Percentiles rank a stretch among this genome's conserved stretches.
These are phyloP conservation scores for Ceratocystis alfenasii DNA, from an alignment of 2,329 filamentous ascomycete genomes.

Conservation along the genomic window DNA sequence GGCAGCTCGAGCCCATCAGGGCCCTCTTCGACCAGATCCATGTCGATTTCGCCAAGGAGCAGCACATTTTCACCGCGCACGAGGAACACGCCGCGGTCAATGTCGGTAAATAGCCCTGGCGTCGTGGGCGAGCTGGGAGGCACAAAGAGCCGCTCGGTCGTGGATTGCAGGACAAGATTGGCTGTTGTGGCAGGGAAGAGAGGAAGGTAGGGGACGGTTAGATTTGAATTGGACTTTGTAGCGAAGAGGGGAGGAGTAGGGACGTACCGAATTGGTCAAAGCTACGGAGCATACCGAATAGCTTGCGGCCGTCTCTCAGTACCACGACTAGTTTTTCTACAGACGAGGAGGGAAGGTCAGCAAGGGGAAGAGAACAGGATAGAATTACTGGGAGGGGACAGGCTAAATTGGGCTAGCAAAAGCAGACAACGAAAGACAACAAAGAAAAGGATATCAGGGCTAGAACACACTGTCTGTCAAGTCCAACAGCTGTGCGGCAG, in stretches of 20 bases:
- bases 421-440: neutral
- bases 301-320: slow-evolving; percentile 83
- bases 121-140: slow-evolving; percentile 34
- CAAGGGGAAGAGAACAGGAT: neutral
- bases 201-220: neutral
- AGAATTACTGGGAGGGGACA: neutral
- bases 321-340: slow-evolving; percentile 89
- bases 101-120: slow-evolving; percentile 61
- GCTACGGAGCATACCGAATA: slow-evolving; percentile 81
- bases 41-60: slow-evolving; percentile 86
- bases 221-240: slow-evolving; percentile 40
- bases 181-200: slow-evolving; percentile 40
- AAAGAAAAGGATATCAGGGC: slow-evolving; percentile 1
- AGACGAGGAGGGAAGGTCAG: slow-evolving; percentile 13
- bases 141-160: slow-evolving; percentile 76
- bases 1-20: slow-evolving; percentile 55
- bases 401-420: neutral
- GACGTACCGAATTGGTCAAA: slow-evolving; percentile 94
- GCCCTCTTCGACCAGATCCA: slow-evolving; percentile 86
- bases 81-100: slow-evolving; percentile 75
- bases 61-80: slow-evolving; percentile 96
- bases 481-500: slow-evolving; percentile 86
- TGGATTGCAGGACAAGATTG: slow-evolving; percentile 89
- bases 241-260: neutral
- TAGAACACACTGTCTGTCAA: slow-evolving; percentile 77